These are phyloP conservation scores for Oleoguttula mirabilis DNA, from an alignment of 495 filamentous ascomycete species.

Conservation along the genomic window DNA sequence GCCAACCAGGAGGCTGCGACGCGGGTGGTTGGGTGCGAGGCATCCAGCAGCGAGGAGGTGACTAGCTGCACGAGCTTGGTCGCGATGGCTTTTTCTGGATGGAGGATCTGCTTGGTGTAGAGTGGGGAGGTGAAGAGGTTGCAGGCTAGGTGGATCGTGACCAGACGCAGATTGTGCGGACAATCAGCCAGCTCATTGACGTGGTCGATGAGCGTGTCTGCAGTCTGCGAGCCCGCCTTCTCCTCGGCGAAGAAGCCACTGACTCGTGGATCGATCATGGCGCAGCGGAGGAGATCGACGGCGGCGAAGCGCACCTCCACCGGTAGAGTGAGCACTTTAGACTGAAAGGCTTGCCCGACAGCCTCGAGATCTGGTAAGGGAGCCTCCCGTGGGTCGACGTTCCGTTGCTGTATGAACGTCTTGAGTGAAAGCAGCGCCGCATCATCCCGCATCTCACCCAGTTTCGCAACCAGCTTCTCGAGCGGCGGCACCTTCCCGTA, in stretches of 20 bases:
- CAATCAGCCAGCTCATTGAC: slow-evolving; percentile 38
- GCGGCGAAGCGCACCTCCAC: slow-evolving; percentile 58
- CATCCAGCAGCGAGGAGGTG: slow-evolving; percentile 44
- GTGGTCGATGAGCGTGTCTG: slow-evolving; percentile 51
- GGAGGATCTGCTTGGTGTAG: slow-evolving; percentile 29
- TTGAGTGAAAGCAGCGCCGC: slow-evolving; percentile 37
- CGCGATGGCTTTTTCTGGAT: slow-evolving; percentile 21
- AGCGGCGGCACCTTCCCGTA: slow-evolving; percentile 76
- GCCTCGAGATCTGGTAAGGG: slow-evolving; percentile 47
- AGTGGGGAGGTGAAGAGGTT: slow-evolving; percentile 50
- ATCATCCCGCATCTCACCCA: slow-evolving; percentile 43
- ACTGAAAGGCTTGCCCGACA: slow-evolving; percentile 42
- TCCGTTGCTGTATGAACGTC: slow-evolving; percentile 29
- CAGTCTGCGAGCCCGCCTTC: slow-evolving; percentile 41
- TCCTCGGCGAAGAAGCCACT: slow-evolving; percentile 79
- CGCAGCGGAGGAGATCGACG: slow-evolving; percentile 67
- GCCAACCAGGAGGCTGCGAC: slow-evolving; percentile 71
- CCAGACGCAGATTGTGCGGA: slow-evolving; percentile 74
- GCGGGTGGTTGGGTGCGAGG: slow-evolving; percentile 41
- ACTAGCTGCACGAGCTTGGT: slow-evolving; percentile 36
- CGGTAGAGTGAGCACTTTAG: slow-evolving; percentile 39
- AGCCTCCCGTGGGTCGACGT: slow-evolving; percentile 42
- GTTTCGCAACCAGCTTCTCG: slow-evolving; percentile 68
- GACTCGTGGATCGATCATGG: slow-evolving; percentile 71
- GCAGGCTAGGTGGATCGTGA: slow-evolving; percentile 55